A percentile compares a stretch with the other conserved stretches of the same genome.
Evolutionary conservation across 495 filamentous ascomycete species (phyloP).

Genomic region (Neurospora tetrasperma): DNA sequence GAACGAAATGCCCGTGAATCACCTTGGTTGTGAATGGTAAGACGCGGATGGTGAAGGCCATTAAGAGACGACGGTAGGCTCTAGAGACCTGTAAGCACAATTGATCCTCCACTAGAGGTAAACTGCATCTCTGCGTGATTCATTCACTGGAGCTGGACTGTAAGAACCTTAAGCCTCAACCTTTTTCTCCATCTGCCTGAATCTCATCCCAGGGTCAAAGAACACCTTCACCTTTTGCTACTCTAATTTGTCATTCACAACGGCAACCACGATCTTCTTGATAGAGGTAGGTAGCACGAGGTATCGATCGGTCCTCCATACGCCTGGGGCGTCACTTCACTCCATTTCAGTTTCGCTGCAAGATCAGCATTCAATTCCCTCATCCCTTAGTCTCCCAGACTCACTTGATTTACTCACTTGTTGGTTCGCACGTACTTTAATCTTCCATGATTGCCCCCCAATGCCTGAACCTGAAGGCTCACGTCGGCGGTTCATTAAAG

Average conservation of each 20-base stretch:
- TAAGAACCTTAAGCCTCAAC: background rate
- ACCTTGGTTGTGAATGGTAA: background rate
- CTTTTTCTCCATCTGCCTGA: conserved; percentile 44
- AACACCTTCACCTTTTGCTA: conserved; percentile 49
- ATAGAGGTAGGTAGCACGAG: conserved; percentile 15
- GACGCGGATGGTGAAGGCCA: background rate
- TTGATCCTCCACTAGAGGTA: too few relatives aligned
- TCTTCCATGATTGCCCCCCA: conserved; percentile 57
- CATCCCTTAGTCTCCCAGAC: background rate
- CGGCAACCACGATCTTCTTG: conserved; percentile 44
- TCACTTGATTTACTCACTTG: conserved; percentile 29
- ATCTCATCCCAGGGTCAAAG: conserved; percentile 57
- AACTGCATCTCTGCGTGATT: too few relatives aligned
- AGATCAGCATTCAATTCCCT: background rate
- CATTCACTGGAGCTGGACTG: background rate
- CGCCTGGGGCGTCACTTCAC: conserved; percentile 45
- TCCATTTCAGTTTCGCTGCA: conserved; percentile 36
- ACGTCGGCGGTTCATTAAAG: conserved; percentile 51
- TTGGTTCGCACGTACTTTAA: conserved; percentile 45
- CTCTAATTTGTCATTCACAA: conserved; percentile 48
- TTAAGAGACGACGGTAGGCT: background rate
- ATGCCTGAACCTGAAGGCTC: conserved; percentile 51
- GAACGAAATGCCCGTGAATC: background rate
- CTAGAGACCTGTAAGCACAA: background rate
- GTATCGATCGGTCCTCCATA: conserved; percentile 38